Evolutionary conservation across 768 basidiomycete species (phyloP).

Genomic region (Serpula lacrymans): DNA sequence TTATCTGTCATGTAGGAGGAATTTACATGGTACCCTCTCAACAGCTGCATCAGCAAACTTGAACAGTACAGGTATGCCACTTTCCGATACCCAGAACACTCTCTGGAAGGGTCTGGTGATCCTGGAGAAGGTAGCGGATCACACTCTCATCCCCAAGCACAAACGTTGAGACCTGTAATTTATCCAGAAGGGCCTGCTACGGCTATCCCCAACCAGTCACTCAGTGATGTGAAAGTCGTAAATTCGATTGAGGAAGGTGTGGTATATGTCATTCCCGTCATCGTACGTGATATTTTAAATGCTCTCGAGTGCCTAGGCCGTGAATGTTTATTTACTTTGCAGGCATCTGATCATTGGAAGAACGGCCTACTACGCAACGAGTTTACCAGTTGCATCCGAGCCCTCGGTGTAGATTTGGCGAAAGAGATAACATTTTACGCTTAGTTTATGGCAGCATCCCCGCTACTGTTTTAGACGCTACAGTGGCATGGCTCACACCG

Average conservation of each 20-base stretch:
- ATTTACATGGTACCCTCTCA: conserved; percentile 71
- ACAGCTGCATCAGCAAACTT: conserved; percentile 55
- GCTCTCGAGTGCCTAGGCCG: conserved; percentile 5
- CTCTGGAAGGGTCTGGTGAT: conserved; percentile 32
- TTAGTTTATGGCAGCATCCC: too few species aligned
- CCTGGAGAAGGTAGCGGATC: conserved; percentile 20
- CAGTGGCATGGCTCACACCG: too few species aligned
- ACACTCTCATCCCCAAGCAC: conserved; percentile 7
- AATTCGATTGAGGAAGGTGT: conserved; percentile 17
- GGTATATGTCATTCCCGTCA: conserved; percentile 22
- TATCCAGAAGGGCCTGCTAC: not conserved
- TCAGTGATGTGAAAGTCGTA: conserved; percentile 16
- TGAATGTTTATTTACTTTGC: conserved; percentile 8
- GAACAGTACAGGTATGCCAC: conserved; percentile 65
- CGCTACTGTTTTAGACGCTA: too few species aligned
- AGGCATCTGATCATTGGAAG: conserved; percentile 27
- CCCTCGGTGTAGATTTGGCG: conserved; percentile 41
- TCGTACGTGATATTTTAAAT: conserved; percentile 14
- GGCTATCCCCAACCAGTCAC: conserved; percentile 15
- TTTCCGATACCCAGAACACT: conserved; percentile 64
- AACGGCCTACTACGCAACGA: conserved; percentile 27
- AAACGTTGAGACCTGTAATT: conserved; percentile 6
- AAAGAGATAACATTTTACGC: conserved; percentile 35
- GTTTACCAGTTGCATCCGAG: conserved; percentile 40
- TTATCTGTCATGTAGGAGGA: conserved; percentile 51